phyloP scores from a whole-genome alignment of 2,329 filamentous ascomycete species.

The Sporothrix brunneoviolacea region DNA sequence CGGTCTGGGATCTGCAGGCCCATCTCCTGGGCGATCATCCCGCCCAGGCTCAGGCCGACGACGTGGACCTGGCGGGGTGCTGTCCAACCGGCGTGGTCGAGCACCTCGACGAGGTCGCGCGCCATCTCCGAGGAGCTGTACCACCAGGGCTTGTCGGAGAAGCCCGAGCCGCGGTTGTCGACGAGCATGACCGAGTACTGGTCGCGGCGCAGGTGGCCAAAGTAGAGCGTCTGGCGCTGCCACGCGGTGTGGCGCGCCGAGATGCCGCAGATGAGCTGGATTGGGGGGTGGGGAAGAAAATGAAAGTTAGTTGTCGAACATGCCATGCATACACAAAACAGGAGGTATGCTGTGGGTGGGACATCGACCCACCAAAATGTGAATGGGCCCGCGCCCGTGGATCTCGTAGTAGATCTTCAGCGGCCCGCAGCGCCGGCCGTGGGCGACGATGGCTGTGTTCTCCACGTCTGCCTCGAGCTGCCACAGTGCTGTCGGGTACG shows the following conservation, averaged over 20 bases:
- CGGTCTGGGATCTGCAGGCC: constrained; percentile 45
- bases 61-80: constrained; percentile 47
- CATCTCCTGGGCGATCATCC: constrained; percentile 85
- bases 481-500: constrained; percentile 62
- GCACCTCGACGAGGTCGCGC: constrained; percentile 62
- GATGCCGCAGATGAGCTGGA: constrained; percentile 72
- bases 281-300: constrained; percentile 7
- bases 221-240: constrained; percentile 77
- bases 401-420: constrained; percentile 71
- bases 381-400: constrained; percentile 64
- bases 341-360: constrained; percentile 4
- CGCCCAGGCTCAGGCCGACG: constrained; percentile 75
- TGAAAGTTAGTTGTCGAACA: not conserved
- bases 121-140: constrained; percentile 85
- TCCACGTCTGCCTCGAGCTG: constrained; percentile 57
- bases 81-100: constrained; percentile 55
- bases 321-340: no score
- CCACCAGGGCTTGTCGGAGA: constrained; percentile 67
- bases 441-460: constrained; percentile 57
- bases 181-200: constrained; percentile 67
- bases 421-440: constrained; percentile 59
- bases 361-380: constrained; percentile 58
- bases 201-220: constrained; percentile 62
- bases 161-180: constrained; percentile 79
- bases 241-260: constrained; percentile 60